Evolutionary conservation across 2,329 filamentous ascomycete species (phyloP), one percentile per base, ranked within the genome.

Genomic region (Cladosporium sp.): DNA sequence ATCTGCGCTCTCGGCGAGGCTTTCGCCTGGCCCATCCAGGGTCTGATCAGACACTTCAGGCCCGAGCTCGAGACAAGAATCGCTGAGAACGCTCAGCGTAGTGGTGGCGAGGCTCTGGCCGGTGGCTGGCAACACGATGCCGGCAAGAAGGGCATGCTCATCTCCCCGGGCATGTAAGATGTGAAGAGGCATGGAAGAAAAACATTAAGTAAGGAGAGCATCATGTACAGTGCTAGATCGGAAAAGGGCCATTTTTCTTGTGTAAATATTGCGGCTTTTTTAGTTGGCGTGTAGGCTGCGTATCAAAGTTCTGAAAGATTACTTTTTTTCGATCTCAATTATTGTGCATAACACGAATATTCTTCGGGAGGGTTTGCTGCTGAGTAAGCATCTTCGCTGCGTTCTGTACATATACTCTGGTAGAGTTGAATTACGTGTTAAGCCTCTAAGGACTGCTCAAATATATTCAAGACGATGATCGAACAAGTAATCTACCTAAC

Each of bases 1-100:
- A 98, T 98, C 65, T 98, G 93, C 73, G 93, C 92, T 72, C 77
- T 98, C 57, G 93, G 93, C 52, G 93, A 98, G 77, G 93, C 93
- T 55, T 98, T 98, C 62, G 91, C 93, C 57, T 98, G 93, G 93
- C 93, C 93, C 57, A 86, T 98, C 59, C 93, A 98, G 75, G 93
- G 93, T 70, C 81, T 98, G 53, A 98, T 98, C 72, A 86, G 93
- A 65, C 93, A 98, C 75, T 98, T 98, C 80, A 83, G 93, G 63
- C 93, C 92, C 38, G 91, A 98, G 75, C 78, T 98, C 45, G 91
- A 97, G 79, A 87, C 85, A 46, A 83, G 92, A 62, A 94, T 98
- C 79, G 79, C 83, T 68, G 82, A 88, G 61, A 93, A 87, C 67
- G 80, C 87, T 16, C 70, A 83, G 66, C 78, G 86, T 74, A 72